Base-by-base conservation (phyloP, 179 eudicot species). In the Spinacia oleracea region DNA sequence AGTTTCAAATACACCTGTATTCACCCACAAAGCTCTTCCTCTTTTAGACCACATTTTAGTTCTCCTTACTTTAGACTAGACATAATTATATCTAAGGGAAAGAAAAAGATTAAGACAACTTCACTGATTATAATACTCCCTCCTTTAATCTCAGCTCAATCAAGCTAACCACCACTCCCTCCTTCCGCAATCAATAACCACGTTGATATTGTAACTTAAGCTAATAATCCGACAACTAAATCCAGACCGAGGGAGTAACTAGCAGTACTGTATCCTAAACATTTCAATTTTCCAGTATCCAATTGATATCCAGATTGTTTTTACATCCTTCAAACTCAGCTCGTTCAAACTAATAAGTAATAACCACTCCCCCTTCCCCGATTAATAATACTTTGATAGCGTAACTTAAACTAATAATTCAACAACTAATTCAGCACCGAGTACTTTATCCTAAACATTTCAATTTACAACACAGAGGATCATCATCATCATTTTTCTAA, bases 1-100 rank as follows among this genome's bases (percentile, higher is more conserved):
- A 92, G 85, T 79, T 96, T 91, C 84, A 94, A 81, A 87, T 94
- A 92, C 42, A 94, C 92, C 99, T 96, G 88, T 73, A 79, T 82
- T 66, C 18, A 6, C 38, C 78, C 70, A 66, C 50, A 77, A 58
- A 76, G 63, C 7, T 70, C 74, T 70, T 79, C 48, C 43, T 40
- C 76, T 67, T 20, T 63, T 5, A 43, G 23, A 16, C 65, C 70
- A 31, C 31, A 59, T 31, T 51, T 16, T 10, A 53, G 42, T 18
- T 25, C 51, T 38, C 59, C 67, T 56, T 56, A 73, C 55, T 63
- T 34, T 53, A 10, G 45, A 29, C 80, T 53, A 10, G 45, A 29
- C 80, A n/a, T 23, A 62, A 56, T 75, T 27, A 72, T 55, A 55
- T 31, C 43, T n/a, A 38, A 32, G 32, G 42, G 31, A 72, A 45